phyloP scores from a whole-genome alignment of 23 red algal genomes.

The Pyropia haitanensis region DNA sequence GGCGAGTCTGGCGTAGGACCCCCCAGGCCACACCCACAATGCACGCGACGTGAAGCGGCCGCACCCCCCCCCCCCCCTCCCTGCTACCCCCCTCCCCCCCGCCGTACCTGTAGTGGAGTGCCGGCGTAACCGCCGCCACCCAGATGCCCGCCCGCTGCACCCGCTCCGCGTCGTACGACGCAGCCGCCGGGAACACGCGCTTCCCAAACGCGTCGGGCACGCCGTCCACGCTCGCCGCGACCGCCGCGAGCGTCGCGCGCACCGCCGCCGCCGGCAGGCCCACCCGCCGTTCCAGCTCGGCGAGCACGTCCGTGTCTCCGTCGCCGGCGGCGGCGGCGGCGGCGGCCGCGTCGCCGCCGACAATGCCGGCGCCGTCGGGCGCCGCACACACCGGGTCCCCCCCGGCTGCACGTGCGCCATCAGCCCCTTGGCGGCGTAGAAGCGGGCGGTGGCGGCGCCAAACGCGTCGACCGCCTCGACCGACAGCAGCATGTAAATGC shows the following conservation, averaged over 20 bases:
- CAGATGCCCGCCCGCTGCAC: not conserved
- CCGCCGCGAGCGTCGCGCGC: not conserved
- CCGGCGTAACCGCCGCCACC: not conserved
- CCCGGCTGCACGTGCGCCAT: not conserved
- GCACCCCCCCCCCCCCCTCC: too few species aligned
- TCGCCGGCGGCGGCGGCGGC: not conserved
- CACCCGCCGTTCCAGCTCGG: too few species aligned
- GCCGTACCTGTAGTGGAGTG: not conserved
- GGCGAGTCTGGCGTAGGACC: too few species aligned
- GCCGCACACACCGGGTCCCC: not conserved
- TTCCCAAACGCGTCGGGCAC: not conserved
- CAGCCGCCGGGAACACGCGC: not conserved
- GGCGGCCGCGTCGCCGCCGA: too few species aligned
- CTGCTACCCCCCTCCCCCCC: too few species aligned
- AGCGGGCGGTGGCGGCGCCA: not conserved
- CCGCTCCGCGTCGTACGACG: not conserved
- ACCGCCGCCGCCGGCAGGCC: not conserved
- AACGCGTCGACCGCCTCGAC: not conserved
- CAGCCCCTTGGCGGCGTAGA: not conserved
- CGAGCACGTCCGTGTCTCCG: too few species aligned
- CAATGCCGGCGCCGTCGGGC: not conserved
- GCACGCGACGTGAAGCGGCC: too few species aligned
- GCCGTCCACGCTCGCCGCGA: not conserved
- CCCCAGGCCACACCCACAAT: too few species aligned
- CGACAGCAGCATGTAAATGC: too few species aligned